phyloP scores from a whole-genome alignment of 441 rosid species.

The Brassica balearica region DNA sequence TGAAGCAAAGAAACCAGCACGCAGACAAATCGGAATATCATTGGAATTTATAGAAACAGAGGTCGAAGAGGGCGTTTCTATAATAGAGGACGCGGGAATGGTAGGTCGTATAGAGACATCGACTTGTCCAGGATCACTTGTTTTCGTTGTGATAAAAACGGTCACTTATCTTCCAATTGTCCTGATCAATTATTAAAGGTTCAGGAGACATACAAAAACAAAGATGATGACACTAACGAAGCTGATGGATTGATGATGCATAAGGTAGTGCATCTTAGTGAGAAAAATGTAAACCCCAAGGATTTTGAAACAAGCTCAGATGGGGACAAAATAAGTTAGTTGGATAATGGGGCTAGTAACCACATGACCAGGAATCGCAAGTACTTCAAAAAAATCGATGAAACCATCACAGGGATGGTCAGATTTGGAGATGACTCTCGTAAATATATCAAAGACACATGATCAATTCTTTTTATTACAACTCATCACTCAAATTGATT shows the following conservation, averaged over 20 bases:
- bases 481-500: no score
- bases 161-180: not conserved
- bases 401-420: not conserved
- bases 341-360: not conserved
- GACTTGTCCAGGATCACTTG: not conserved
- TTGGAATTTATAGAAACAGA: not conserved
- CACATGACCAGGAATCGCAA: not conserved
- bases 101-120: not conserved
- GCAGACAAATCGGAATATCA: no score
- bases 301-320: not conserved
- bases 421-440: not conserved
- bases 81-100: not conserved
- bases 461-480: not conserved
- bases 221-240: no score
- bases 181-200: not conserved
- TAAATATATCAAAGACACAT: not conserved
- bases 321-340: not conserved
- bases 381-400: not conserved
- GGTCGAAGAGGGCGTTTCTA: not conserved
- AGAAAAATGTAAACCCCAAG: not conserved
- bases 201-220: not conserved
- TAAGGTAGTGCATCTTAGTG: not conserved
- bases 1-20: no score
- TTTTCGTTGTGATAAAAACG: not conserved
- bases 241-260: not conserved